Percentiles rank a stretch among this genome's conserved stretches.
Evolutionary conservation across 176 grass and related monocot genomes (phyloP).

Genomic region (Musa troglodytarum): DNA sequence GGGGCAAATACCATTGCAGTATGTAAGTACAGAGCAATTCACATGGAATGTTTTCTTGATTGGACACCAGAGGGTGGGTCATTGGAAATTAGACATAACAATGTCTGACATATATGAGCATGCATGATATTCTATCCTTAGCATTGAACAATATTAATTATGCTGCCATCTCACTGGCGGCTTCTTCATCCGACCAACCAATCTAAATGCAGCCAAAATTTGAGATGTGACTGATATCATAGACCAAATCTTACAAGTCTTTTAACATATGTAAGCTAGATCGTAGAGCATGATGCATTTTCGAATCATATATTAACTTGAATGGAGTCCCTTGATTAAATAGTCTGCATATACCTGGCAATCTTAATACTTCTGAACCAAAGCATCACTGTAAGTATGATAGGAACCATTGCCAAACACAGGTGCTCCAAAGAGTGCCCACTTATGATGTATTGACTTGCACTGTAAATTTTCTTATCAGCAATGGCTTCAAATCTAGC

Average conservation of each 20-base stretch:
- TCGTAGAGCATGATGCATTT: background rate
- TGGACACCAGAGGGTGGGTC: too few relatives aligned
- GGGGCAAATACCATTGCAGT: too few relatives aligned
- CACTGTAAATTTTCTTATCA: conserved; percentile 82
- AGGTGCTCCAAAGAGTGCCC: conserved; percentile 95
- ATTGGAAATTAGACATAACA: too few relatives aligned
- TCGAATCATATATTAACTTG: background rate
- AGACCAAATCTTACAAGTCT: background rate
- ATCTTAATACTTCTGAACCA: conserved; percentile 93
- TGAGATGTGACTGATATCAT: background rate
- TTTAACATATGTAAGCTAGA: background rate
- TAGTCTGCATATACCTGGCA: conserved; percentile 37
- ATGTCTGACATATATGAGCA: too few relatives aligned
- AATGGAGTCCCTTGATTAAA: background rate
- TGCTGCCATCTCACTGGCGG: too few relatives aligned
- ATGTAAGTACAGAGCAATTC: too few relatives aligned
- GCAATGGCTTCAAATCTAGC: conserved; percentile 86
- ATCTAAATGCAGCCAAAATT: too few relatives aligned
- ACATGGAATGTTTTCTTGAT: too few relatives aligned
- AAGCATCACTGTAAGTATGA: conserved; percentile 82
- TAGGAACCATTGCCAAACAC: conserved; percentile 71
- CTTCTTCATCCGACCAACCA: too few relatives aligned
- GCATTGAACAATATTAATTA: too few relatives aligned
- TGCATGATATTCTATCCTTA: too few relatives aligned
- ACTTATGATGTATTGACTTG: conserved; percentile 79